phyloP scores from a whole-genome alignment of 805 yeast species.

The Henningerozyma blattae region DNA sequence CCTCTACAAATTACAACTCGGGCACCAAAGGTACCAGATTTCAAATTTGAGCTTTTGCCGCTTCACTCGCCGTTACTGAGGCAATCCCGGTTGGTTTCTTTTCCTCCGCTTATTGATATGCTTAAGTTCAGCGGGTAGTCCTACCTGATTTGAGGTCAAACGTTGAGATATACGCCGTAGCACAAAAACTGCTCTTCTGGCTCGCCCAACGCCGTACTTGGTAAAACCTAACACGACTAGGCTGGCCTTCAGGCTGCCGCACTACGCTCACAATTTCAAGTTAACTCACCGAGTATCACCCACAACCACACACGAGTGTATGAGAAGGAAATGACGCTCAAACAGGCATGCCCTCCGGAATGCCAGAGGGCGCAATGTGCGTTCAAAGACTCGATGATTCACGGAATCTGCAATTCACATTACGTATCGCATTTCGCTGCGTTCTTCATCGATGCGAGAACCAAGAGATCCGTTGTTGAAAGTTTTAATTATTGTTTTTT shows the following conservation, averaged over 20 bases:
- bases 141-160: slow-evolving; percentile 30
- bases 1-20: slow-evolving; percentile 31
- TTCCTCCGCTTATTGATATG: slow-evolving; percentile 35
- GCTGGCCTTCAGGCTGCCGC: slow-evolving; percentile 5
- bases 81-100: slow-evolving; percentile 36
- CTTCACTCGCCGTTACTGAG: slow-evolving; percentile 34
- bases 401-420: slow-evolving; percentile 28
- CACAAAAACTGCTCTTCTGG: too few species aligned
- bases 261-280: slow-evolving; percentile 23
- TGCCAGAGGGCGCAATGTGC: slow-evolving; percentile 35
- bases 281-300: slow-evolving; percentile 21
- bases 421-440: slow-evolving; percentile 35
- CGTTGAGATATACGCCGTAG: too few species aligned
- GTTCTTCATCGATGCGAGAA: slow-evolving; percentile 35
- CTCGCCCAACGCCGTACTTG: slow-evolving; percentile 10
- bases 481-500: slow-evolving; percentile 24
- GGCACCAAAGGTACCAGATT: slow-evolving; percentile 29
- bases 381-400: slow-evolving; percentile 36
- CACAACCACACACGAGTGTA: slow-evolving; percentile 25
- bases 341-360: slow-evolving; percentile 29
- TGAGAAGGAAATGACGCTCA: slow-evolving; percentile 31
- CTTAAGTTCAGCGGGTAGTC: slow-evolving; percentile 35
- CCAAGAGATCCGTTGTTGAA: slow-evolving; percentile 34
- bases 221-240: slow-evolving; percentile 16
- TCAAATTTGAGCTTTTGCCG: slow-evolving; percentile 31